Base-by-base conservation (phyloP, 2,329 filamentous ascomycete genomes). In the Shiraia sp. region DNA sequence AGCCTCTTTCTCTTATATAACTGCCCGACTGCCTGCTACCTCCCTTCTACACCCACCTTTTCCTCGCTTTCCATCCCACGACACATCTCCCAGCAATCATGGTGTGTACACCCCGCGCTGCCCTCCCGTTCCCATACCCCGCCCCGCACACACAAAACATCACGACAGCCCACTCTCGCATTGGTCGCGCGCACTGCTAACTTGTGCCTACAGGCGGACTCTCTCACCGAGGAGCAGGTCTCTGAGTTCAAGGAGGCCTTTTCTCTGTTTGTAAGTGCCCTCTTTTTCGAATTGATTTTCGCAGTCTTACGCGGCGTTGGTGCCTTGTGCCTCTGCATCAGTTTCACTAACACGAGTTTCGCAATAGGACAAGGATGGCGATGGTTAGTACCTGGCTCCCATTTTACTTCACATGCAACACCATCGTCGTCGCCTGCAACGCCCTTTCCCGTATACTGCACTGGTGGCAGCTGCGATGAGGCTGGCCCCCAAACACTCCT, bases 231-330 rank as follows among this genome's bases (percentile, higher is more conserved):
- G 82, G 93, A 99, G 80, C 93, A 99, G 83, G 93, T 99, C 73
- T 97, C 93, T 72, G 93, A 99, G 80, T 99, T 97, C 82, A 99
- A 97, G 88, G 93, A 99, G 80, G 93, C 93, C 41, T 99, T 99
- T 79, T 99, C 93, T 73, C 89, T 99, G 59, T 99, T 99, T 77
- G 93, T 99, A 86, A 86, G 93, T 85, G 40, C 27, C 42, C 47
- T 31, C 30, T 10, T 10, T 24, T 22, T 22, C n/a, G n/a, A 8
- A 4, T 22, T 22, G 19, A 5, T 8, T 8, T 22, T 4, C 19
- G 4, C 19, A 5, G 19, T 22, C 19, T 22, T 22, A 12, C 17
- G 42, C 37, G 33, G 40, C 36, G 42, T 36, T 51, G 57, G 49
- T 61, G 63, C 61, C 64, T 64, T 40, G 51, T 47, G 38, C 45